phyloP scores from a whole-genome alignment of 768 basidiomycete genomes.

The Hygrocybe punicea region DNA sequence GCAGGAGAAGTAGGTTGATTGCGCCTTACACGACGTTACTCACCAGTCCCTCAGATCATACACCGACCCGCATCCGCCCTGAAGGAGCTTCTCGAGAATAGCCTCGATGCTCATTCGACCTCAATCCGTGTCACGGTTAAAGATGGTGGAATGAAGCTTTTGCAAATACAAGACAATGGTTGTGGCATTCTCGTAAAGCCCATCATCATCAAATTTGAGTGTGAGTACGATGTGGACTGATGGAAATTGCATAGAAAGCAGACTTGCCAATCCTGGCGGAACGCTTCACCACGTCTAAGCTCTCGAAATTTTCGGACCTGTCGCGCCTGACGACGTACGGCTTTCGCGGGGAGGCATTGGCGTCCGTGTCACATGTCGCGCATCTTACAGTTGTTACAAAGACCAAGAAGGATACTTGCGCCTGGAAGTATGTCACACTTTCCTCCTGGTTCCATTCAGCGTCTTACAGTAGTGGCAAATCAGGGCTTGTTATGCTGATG shows the following conservation, averaged over 20 bases:
- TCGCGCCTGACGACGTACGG: slow-evolving; percentile 86
- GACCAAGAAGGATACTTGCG: slow-evolving; percentile 74
- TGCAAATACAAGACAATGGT: slow-evolving; percentile 97
- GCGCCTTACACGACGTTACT: slow-evolving; percentile 1
- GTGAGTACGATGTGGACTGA: neutral
- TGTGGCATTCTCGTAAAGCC: slow-evolving; percentile 86
- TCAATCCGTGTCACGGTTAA: slow-evolving; percentile 85
- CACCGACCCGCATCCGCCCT: slow-evolving; percentile 90
- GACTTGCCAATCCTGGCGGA: slow-evolving; percentile 91
- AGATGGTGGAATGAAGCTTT: slow-evolving; percentile 91
- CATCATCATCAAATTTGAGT: neutral
- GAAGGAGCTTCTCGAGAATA: slow-evolving; percentile 94
- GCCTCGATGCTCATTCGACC: slow-evolving; percentile 88
- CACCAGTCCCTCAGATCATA: slow-evolving; percentile 56
- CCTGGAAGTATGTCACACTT: slow-evolving; percentile 79
- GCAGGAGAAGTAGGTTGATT: slow-evolving; percentile 63
- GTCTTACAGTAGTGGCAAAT: slow-evolving; percentile 7
- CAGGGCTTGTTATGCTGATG: slow-evolving; percentile 83
- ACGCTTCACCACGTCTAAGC: slow-evolving; percentile 93
- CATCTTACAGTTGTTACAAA: slow-evolving; percentile 89
- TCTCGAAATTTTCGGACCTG: slow-evolving; percentile 82
- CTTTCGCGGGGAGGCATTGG: slow-evolving; percentile 94
- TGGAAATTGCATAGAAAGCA: slow-evolving; percentile 52
- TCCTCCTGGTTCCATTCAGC: neutral
- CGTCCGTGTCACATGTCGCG: slow-evolving; percentile 92